A percentile compares a stretch with the other conserved stretches of the same genome.
These are phyloP conservation scores for Blastobotrys chiropterorum DNA, from an alignment of 805 yeast genomes.

Conservation along the genomic window DNA sequence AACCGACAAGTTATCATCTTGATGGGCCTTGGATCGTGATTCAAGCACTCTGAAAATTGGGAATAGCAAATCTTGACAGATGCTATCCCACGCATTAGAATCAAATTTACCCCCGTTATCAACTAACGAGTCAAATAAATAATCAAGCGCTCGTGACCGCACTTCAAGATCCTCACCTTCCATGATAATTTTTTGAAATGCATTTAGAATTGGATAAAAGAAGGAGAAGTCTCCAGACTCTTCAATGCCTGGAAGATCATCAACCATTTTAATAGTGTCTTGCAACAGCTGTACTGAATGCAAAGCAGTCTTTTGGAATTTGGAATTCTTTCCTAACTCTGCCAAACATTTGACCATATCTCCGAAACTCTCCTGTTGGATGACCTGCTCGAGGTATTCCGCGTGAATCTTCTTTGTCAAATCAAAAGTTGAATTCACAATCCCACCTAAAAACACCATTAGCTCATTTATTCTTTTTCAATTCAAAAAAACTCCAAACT, in stretches of 20 bases:
- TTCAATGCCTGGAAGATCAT: slow-evolving; percentile 20
- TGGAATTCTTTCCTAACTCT: slow-evolving; percentile 75
- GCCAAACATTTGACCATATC: slow-evolving; percentile 71
- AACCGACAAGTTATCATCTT: slow-evolving; percentile 72
- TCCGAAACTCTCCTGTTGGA: slow-evolving; percentile 59
- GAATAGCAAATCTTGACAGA: slow-evolving; percentile 72
- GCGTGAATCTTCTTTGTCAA: slow-evolving; percentile 56
- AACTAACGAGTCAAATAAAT: slow-evolving; percentile 72
- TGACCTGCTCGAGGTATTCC: slow-evolving; percentile 56
- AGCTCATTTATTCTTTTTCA: slow-evolving; percentile 5
- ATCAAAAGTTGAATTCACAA: slow-evolving; percentile 59
- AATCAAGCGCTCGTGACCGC: slow-evolving; percentile 78
- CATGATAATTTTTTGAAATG: slow-evolving; percentile 86
- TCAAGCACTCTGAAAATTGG: slow-evolving; percentile 84
- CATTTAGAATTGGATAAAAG: slow-evolving; percentile 83
- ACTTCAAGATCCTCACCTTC: slow-evolving; percentile 92
- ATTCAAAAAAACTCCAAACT: slow-evolving; percentile 5
- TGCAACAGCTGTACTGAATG: slow-evolving; percentile 73
- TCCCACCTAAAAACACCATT: slow-evolving; percentile 36
- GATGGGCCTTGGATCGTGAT: slow-evolving; percentile 62
- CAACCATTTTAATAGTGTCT: slow-evolving; percentile 37
- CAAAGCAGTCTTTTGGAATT: slow-evolving; percentile 72
- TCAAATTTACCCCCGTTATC: slow-evolving; percentile 75
- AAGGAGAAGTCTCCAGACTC: slow-evolving; percentile 32
- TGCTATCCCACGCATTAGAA: slow-evolving; percentile 71